These are phyloP conservation scores for Dictyostelium discoideum DNA, from an alignment of 78 protist genomes.

Conservation along the genomic window DNA sequence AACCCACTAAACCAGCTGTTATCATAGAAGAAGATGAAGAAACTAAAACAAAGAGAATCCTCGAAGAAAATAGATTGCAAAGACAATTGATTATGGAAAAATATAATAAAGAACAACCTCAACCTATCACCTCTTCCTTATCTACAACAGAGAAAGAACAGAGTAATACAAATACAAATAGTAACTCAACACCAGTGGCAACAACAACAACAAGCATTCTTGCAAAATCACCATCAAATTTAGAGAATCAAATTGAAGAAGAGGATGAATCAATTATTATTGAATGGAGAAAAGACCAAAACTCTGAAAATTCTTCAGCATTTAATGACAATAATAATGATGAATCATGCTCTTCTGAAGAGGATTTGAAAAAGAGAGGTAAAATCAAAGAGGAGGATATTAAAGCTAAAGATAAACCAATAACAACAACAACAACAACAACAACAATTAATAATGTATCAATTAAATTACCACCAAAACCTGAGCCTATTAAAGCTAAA, in stretches of 20 bases:
- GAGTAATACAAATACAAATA: background rate
- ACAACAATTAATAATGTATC: background rate
- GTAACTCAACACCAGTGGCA: background rate
- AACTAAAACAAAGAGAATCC: slow-evolving; percentile 13
- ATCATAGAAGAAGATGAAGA: slow-evolving; percentile 42
- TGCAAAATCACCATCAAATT: background rate
- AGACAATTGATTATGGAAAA: slow-evolving; percentile 64
- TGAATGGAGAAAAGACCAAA: slow-evolving; percentile 47
- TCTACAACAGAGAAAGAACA: background rate
- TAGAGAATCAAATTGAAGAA: slow-evolving; percentile 3
- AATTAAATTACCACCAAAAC: background rate
- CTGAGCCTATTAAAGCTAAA: background rate
- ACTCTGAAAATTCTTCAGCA: background rate
- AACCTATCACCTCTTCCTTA: background rate
- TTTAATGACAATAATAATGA: background rate
- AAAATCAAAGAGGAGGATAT: slow-evolving; percentile 34
- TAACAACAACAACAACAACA: background rate
- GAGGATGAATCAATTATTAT: slow-evolving; percentile 34
- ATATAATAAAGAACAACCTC: slow-evolving; percentile 10
- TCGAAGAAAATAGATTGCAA: slow-evolving; percentile 55
- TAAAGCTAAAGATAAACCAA: background rate
- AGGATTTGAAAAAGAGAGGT: slow-evolving; percentile 65
- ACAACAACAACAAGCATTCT: background rate
- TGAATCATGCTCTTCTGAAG: slow-evolving; percentile 64
- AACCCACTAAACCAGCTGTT: background rate